Base-by-base conservation (phyloP, 2,329 filamentous ascomycete genomes). In the Penicillium vulpinum region DNA sequence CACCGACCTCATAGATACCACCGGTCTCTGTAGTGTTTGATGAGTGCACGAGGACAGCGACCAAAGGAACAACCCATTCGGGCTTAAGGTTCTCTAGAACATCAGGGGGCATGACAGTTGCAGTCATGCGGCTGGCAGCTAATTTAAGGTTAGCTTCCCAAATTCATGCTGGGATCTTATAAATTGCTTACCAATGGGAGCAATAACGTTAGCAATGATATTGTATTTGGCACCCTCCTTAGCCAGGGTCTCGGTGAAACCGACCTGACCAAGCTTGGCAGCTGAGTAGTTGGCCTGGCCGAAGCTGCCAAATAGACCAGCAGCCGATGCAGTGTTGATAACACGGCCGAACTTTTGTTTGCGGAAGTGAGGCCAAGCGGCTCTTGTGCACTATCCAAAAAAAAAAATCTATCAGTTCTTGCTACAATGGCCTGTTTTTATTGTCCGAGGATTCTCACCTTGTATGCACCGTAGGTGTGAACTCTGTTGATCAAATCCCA, bases 141-240 rank as follows among this genome's bases (percentile, higher is more conserved):
- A 58, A 38, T 43, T 51, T 49, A 1, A 41, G 58, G 31, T 62
- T 46, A 63, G 56, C 18, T 40, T 59, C 33, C 46, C 11, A 22
- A 28, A 29, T 39, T 31, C 28, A 39, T 24, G 13, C 24, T 28
- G 3, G 11, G 9, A 7, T 22, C 10, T 15, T 13, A 2, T 15
- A 18, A 7, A 8, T 41, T 36, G 64, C 75, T 52, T 72, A 77
- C 75, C 75, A 71, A 97, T 92, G 51, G 94, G 94, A 18, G 94
- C 92, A 79, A 99, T 95, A 68, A 91, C 91, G 77, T 99, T 99
- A 81, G 83, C 86, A 69, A 96, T 79, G 67, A 99, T 97, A 83
- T 97, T 97, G 82, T 99, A 99, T 80, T 97, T 97, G 73, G 85
- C 82, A 65, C 94, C 94, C 81, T 99, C 94, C 83, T 97, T 97